Evolutionary conservation across 306 rosid genomes (phyloP), one percentile per base, ranked within the genome.

Genomic region (Mucuna pruriens): DNA sequence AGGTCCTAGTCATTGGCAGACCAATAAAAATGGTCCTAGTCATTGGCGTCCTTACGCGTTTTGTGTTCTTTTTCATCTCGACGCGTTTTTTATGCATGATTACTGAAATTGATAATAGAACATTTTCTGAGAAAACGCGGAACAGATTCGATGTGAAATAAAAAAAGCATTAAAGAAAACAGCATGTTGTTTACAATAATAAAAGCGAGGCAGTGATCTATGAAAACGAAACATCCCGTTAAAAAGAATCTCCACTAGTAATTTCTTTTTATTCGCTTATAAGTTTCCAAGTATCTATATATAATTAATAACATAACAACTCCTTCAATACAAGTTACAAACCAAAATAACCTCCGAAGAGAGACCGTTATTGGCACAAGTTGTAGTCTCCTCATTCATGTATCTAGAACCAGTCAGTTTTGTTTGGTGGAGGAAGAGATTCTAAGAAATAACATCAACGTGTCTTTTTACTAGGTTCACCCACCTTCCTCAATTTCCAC

Each of bases 401-500:
- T 36, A 36, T 36, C 40, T 10, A 2, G 12, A 2, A n/a, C n/a
- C n/a, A n/a, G n/a, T n/a, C n/a, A n/a, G n/a, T n/a, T n/a, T n/a
- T n/a, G n/a, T n/a, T n/a, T n/a, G n/a, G n/a, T n/a, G n/a, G n/a
- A n/a, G n/a, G n/a, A n/a, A n/a, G n/a, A n/a, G n/a, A n/a, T n/a
- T n/a, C n/a, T n/a, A n/a, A n/a, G n/a, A n/a, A n/a, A n/a, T n/a
- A n/a, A n/a, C n/a, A n/a, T n/a, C n/a, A n/a, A n/a, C n/a, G n/a
- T n/a, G n/a, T n/a, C n/a, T n/a, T n/a, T n/a, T n/a, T n/a, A n/a
- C n/a, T n/a, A n/a, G 49, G 49, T 65, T 26, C 71, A n/a, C 23
- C 45, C 49, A 16, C 71, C 66, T 4, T 38, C 49, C 46, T 42
- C 84, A 45, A 36, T 77, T 77, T 83, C 86, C 60, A 9, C 70